Conservation (phyloP, 306 rosid species). For the Alnus glutinosa region DNA sequence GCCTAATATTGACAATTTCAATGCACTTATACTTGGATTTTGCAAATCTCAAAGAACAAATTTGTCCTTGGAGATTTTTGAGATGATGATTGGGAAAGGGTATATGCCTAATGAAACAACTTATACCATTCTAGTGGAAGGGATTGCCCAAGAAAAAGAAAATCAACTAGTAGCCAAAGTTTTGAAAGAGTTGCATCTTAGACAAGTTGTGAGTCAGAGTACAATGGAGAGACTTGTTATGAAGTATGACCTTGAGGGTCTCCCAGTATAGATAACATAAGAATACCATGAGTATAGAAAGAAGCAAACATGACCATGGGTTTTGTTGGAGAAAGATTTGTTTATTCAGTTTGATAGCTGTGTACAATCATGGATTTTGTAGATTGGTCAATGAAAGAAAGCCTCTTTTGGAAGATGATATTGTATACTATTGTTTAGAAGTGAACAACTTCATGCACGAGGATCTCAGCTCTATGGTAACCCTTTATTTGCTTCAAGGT, state of each 20-base stretch:
- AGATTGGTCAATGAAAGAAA: constrained; percentile 18
- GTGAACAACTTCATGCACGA: constrained; percentile 13
- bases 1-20: constrained; percentile 71
- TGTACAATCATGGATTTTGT: constrained; percentile 7
- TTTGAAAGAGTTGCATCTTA: constrained; percentile 55
- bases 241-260: constrained; percentile 64
- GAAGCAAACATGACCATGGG: constrained; percentile 26
- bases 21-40: constrained; percentile 72
- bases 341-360: constrained; percentile 18
- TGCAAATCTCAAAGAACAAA: constrained; percentile 75
- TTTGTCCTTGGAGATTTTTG: constrained; percentile 55
- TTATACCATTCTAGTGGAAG: constrained; percentile 77
- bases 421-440: constrained; percentile 2
- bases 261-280: constrained; percentile 30
- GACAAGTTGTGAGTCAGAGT: constrained; percentile 57
- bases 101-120: constrained; percentile 77
- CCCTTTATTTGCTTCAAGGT: neutral
- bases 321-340: constrained; percentile 20
- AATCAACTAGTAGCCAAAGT: constrained; percentile 58
- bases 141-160: constrained; percentile 71
- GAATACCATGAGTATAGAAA: constrained; percentile 12
- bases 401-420: constrained; percentile 32
- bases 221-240: constrained; percentile 72
- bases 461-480: constrained; percentile 10
- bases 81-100: constrained; percentile 68